Percentiles rank a stretch among this genome's conserved stretches.
These are phyloP conservation scores for Ottelia alismoides DNA, from an alignment of 106 monocot genomes.

Conservation along the genomic window DNA sequence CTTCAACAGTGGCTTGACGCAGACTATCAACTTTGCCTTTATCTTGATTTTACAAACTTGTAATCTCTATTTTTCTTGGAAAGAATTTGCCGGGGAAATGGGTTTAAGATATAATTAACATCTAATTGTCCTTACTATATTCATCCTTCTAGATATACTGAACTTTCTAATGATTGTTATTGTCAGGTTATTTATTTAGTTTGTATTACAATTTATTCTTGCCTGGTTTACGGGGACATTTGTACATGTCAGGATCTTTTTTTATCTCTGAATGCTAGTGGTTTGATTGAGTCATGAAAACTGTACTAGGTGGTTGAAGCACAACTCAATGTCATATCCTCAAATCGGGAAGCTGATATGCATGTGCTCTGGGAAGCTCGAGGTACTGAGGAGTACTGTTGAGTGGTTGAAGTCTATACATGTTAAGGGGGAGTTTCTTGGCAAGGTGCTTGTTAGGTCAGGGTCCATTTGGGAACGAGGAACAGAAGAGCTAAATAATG, in stretches of 20 bases:
- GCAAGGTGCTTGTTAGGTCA: constrained; percentile 61
- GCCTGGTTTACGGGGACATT: too few species aligned
- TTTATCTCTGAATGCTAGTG: background rate
- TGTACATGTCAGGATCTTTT: background rate
- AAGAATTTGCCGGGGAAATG: too few species aligned
- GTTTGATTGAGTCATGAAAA: too few species aligned
- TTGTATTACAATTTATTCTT: too few species aligned
- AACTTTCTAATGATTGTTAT: background rate
- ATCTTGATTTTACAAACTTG: too few species aligned
- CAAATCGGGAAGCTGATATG: constrained; percentile 85
- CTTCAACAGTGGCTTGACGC: too few species aligned
- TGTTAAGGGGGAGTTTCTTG: constrained; percentile 74
- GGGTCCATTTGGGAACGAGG: constrained; percentile 32
- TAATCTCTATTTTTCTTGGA: too few species aligned
- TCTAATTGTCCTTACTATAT: too few species aligned
- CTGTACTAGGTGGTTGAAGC: constrained; percentile 98
- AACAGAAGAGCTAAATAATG: constrained; percentile 39
- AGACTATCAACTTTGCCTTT: too few species aligned
- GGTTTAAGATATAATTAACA: too few species aligned
- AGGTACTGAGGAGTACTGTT: constrained; percentile 23
- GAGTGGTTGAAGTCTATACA: constrained; percentile 89
- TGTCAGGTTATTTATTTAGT: background rate
- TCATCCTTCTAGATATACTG: background rate
- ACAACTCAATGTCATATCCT: constrained; percentile 75
- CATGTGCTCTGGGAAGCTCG: constrained; percentile 46